Base-by-base conservation (phyloP, 345 rosid genomes). In the Euphorbia lathyris region DNA sequence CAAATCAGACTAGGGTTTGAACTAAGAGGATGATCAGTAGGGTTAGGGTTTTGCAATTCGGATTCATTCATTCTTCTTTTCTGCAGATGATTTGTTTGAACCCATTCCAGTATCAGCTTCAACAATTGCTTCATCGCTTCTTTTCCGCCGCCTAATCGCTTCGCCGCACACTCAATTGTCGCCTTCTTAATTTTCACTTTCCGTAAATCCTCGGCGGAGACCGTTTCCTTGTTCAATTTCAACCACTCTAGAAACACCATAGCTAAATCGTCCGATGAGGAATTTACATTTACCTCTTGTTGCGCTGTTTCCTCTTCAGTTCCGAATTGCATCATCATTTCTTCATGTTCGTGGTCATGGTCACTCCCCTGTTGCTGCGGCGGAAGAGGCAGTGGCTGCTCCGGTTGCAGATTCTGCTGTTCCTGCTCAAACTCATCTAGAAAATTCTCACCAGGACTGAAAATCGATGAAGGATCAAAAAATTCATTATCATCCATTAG, bases 61-160 rank as follows among this genome's bases (percentile, higher is more conserved):
- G 83, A 72, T 43, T 79, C 86, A 52, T 68, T 77, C 30, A 71
- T 10, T 3, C 85, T 83, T 68, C 93, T 83, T 60, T 65, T 86
- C 20, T 86, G 94, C 50, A 90, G 91, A 69, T 92, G 97, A 74
- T 89, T 92, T 0, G 87, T 88, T 78, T 92, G 92, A 3, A 96
- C 99, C 99, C 99, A 96, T 78, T 92, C 94, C 63, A 96, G 99
- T 58, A 96, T 89, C 45, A 96, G 88, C 77, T 90, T 92, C 78
- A 96, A 74, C 59, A 96, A 83, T 78, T 96, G 90, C 68, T 89
- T 96, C 99, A 90, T 90, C 3, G 88, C 99, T 72, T 86, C 94
- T 73, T 84, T 87, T 3, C 99, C 99, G 20, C 99, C 98, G 7
- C 99, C 98, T 23, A 96, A 72, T 53, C 97, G 86, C 78, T 74